Percentiles rank a stretch among this genome's conserved stretches.
phyloP scores from a whole-genome alignment of 345 rosid species.

The Arabidopsis arenosa region DNA sequence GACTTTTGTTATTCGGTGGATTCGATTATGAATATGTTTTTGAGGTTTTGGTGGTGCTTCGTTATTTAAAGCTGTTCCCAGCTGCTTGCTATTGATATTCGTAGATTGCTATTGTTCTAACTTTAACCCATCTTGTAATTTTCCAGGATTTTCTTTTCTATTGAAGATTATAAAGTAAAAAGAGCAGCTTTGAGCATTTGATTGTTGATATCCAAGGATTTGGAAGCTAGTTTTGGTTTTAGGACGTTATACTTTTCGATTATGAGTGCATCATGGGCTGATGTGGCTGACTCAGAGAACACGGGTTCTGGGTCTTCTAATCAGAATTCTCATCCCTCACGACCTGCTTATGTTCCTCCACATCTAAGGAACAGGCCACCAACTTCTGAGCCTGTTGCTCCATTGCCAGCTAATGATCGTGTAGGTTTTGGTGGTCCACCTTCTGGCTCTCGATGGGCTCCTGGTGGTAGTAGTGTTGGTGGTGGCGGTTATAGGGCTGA shows the following conservation, averaged over 20 bases:
- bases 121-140: constrained; percentile 24
- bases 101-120: neutral
- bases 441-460: constrained; percentile 66
- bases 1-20: constrained; percentile 22
- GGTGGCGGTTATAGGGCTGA: constrained; percentile 47
- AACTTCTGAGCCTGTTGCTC: constrained; percentile 53
- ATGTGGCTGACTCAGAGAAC: constrained; percentile 92
- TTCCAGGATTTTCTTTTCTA: constrained; percentile 23
- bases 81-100: constrained; percentile 20
- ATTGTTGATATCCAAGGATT: constrained; percentile 14
- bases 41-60: constrained; percentile 13
- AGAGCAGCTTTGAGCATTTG: constrained; percentile 24
- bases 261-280: constrained; percentile 96
- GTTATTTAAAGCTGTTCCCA: constrained; percentile 16
- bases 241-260: constrained; percentile 27
- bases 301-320: constrained; percentile 53
- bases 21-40: constrained; percentile 17
- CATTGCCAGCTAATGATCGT: constrained; percentile 53
- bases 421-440: constrained; percentile 52
- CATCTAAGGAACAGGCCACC: constrained; percentile 77
- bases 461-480: constrained; percentile 45
- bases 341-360: constrained; percentile 80
- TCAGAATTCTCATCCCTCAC: constrained; percentile 48
- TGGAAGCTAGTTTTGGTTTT: constrained; percentile 28
- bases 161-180: constrained; percentile 7